Evolutionary conservation across 805 yeast species (phyloP), one percentile per base, ranked within the genome.

Genomic region (Candida ortonii): DNA sequence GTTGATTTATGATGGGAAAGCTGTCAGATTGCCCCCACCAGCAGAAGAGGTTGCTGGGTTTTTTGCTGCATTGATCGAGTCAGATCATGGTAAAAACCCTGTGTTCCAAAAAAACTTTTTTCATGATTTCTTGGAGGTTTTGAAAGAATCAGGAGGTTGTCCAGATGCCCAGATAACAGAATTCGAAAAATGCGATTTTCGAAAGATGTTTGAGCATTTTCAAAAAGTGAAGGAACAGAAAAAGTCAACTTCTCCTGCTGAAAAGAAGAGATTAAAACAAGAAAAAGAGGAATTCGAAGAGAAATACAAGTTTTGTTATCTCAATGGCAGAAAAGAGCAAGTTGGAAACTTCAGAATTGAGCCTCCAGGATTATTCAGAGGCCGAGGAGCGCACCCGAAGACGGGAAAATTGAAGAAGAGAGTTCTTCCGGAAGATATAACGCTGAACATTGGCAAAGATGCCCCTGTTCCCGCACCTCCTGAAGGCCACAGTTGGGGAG

Each of bases 41-140:
- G 97, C 96, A 2, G 98, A 90, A 61, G 97, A 90, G 59, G 96
- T 90, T 22, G 97, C 97, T 0, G 97, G 96, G 0, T 90, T 88
- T 53, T 90, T 72, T 59, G 97, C 83, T 7, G 96, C 96, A 5
- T 71, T 90, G 76, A 44, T 89, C 27, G 88, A 85, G 45, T 73
- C 88, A 1, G 96, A 90, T 46, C 96, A 90, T 61, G 93, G 88
- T 9, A 73, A 79, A 43, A 90, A 88, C 53, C 88, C 94, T 0
- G 78, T 76, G 0, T 90, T 90, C 59, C 95, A 81, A 46, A 76
- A 78, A 53, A 90, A 90, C 59, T 90, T 90, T 65, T 90, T 90
- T 50, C 55, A 68, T 8, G 97, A 90, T 59, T 89, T 89, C 53
- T 41, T 64, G 25, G 59, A 69, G 37, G 93, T 89, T 0, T 54